Conservation (phyloP, 768 basidiomycete species). For the Leccinum subtestaceum region DNA sequence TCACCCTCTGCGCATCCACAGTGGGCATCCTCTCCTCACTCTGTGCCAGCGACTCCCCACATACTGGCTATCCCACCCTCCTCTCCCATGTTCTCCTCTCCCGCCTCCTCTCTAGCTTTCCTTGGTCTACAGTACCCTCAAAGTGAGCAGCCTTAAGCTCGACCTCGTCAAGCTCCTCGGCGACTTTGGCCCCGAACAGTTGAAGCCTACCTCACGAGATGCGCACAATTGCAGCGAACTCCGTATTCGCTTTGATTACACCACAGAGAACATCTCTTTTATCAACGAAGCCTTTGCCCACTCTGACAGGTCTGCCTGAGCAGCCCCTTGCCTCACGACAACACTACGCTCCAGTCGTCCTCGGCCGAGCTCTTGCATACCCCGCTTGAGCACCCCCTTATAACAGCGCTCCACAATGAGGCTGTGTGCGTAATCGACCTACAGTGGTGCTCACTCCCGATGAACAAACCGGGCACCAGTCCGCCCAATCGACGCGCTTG, state of each 20-base stretch:
- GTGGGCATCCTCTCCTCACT: constrained; percentile 72
- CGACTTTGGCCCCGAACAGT: constrained; percentile 59
- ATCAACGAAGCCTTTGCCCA: no score
- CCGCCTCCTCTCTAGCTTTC: constrained; percentile 85
- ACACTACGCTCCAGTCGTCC: no score
- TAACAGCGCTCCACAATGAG: no score
- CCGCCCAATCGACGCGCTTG: no score
- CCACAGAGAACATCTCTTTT: constrained; percentile 82
- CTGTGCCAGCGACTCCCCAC: constrained; percentile 42
- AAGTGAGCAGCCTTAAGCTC: constrained; percentile 64
- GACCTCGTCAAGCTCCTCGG: constrained; percentile 76
- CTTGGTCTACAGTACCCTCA: constrained; percentile 88
- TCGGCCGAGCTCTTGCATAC: no score
- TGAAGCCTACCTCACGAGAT: constrained; percentile 92
- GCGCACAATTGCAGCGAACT: constrained; percentile 84
- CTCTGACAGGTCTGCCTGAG: no score
- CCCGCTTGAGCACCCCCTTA: no score
- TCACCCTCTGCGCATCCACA: constrained; percentile 73
- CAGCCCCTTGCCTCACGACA: no score
- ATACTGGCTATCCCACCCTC: constrained; percentile 82
- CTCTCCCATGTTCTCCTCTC: constrained; percentile 86
- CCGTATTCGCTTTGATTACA: constrained; percentile 84
- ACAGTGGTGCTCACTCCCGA: no score
- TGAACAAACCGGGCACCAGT: no score
- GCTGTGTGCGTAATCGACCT: no score